phyloP scores from a whole-genome alignment of 2,329 filamentous ascomycete genomes.

The Fusarium sp. region DNA sequence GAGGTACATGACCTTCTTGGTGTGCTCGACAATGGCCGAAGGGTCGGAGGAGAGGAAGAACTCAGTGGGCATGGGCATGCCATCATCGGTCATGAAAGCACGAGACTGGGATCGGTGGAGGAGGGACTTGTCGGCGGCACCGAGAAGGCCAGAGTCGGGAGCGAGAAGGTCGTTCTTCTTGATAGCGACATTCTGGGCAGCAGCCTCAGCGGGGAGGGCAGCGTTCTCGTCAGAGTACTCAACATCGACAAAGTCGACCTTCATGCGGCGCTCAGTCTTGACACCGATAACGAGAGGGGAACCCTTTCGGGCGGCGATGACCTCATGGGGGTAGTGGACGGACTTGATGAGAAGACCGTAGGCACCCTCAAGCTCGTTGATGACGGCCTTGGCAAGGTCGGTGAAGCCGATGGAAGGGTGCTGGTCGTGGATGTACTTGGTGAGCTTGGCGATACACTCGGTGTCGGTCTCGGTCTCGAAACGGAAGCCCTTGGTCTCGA shows the following conservation, averaged over 20 bases:
- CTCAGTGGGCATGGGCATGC: constrained; percentile 96
- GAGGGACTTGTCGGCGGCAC: constrained; percentile 96
- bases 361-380: constrained; percentile 97
- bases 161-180: constrained; percentile 88
- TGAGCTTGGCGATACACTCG: constrained; percentile 98
- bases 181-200: constrained; percentile 95
- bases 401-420: constrained; percentile 97
- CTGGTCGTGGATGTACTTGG: constrained; percentile 97
- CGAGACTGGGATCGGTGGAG: constrained; percentile 98
- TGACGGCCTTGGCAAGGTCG: constrained; percentile 95
- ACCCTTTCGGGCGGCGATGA: constrained; percentile 98
- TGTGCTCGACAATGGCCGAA: constrained; percentile 98
- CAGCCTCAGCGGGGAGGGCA: constrained; percentile 90
- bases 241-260: constrained; percentile 99
- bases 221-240: constrained; percentile 92
- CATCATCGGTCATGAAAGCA: constrained; percentile 98
- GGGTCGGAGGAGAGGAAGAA: constrained; percentile 99
- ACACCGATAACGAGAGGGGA: constrained; percentile 98
- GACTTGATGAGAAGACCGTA: constrained; percentile 99
- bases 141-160: constrained; percentile 76
- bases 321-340: constrained; percentile 97
- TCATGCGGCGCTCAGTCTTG: constrained; percentile 98
- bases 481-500: constrained; percentile 94
- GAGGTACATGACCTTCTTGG: constrained; percentile 99
- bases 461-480: constrained; percentile 99